A percentile compares a stretch with the other conserved stretches of the same genome.
Evolutionary conservation across 176 grass and related monocot species (phyloP).

Genomic region (Luzula sylvatica): DNA sequence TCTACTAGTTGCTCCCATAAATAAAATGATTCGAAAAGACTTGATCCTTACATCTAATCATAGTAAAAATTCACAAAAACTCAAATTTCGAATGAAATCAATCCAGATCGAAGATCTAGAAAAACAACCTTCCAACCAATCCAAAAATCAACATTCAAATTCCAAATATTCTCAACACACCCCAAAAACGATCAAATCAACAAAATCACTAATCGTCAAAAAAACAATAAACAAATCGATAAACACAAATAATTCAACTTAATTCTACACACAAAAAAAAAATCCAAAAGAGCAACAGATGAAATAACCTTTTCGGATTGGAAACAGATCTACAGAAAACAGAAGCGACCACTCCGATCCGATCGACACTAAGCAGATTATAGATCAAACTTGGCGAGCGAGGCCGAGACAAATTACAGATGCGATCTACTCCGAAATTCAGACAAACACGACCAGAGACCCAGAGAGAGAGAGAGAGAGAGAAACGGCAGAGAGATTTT

Average conservation of each 20-base stretch:
- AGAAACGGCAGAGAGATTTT: background rate
- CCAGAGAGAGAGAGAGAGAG: background rate
- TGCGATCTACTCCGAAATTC: background rate
- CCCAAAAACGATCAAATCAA: too few species aligned
- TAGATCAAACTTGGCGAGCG: background rate
- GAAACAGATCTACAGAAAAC: background rate
- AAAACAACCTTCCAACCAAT: background rate
- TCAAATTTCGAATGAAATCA: background rate
- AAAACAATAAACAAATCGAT: too few species aligned
- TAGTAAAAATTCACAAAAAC: background rate
- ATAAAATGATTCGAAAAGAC: slow-evolving; percentile 64
- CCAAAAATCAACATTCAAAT: background rate
- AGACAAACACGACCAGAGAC: too few species aligned
- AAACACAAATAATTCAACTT: too few species aligned
- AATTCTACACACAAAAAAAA: background rate
- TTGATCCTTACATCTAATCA: slow-evolving; percentile 27
- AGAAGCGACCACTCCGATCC: background rate
- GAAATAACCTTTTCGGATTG: background rate
- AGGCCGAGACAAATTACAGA: background rate
- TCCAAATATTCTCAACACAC: background rate
- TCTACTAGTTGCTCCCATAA: too few species aligned
- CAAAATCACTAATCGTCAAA: too few species aligned
- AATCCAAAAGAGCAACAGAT: background rate
- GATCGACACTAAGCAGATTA: background rate
- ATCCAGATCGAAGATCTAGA: slow-evolving; percentile 5